These are phyloP conservation scores for Jatropha multifida DNA, from an alignment of 441 rosid genomes.

Conservation along the genomic window DNA sequence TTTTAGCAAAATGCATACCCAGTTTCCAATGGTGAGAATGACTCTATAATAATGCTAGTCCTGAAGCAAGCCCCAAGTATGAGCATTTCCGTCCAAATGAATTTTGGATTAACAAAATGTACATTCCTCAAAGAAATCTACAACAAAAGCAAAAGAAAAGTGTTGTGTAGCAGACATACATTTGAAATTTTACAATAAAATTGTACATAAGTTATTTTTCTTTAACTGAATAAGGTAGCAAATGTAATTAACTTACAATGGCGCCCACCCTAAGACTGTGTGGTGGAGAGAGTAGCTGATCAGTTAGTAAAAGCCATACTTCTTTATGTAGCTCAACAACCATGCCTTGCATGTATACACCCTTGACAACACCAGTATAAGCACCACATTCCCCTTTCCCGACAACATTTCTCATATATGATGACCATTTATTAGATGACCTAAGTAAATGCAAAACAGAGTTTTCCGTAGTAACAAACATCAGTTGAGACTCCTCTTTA, in stretches of 20 bases:
- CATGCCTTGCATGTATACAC: slow-evolving; percentile 71
- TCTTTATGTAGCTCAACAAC: slow-evolving; percentile 80
- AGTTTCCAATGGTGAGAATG: slow-evolving; percentile 75
- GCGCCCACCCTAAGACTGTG: slow-evolving; percentile 80
- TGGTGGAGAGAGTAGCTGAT: slow-evolving; percentile 48
- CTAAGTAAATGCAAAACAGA: slow-evolving; percentile 52
- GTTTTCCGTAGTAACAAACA: slow-evolving; percentile 52
- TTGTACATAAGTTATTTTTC: too few species aligned
- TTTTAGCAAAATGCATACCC: slow-evolving; percentile 40
- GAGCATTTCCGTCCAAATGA: slow-evolving; percentile 63
- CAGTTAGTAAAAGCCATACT: slow-evolving; percentile 83
- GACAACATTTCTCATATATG: slow-evolving; percentile 25
- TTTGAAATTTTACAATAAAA: background rate
- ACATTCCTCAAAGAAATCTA: slow-evolving; percentile 72
- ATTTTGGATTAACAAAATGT: slow-evolving; percentile 76
- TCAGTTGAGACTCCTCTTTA: slow-evolving; percentile 52
- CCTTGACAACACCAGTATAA: slow-evolving; percentile 69
- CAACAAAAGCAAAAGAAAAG: slow-evolving; percentile 1
- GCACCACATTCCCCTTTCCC: slow-evolving; percentile 55
- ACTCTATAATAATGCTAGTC: slow-evolving; percentile 65
- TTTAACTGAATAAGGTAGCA: background rate
- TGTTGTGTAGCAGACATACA: background rate
- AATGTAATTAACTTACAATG: slow-evolving; percentile 51
- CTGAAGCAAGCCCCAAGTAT: slow-evolving; percentile 83
- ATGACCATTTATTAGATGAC: slow-evolving; percentile 31